A percentile compares a stretch with the other conserved stretches of the same genome.
Evolutionary conservation across 164 flowering plant species (phyloP).

Genomic region (Pachysandra terminalis): DNA sequence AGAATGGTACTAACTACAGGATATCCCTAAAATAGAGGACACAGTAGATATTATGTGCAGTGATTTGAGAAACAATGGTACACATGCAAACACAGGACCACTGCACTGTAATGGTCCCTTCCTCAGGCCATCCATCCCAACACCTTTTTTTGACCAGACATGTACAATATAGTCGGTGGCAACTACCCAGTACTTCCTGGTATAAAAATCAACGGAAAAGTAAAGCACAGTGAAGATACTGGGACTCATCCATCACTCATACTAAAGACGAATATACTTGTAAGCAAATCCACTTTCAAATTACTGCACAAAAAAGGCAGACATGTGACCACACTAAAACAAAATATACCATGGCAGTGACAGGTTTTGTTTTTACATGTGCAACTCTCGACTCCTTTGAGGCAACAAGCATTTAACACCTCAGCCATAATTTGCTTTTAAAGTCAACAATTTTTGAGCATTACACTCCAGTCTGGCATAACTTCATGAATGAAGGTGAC

Average conservation of each 20-base stretch:
- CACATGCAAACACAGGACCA: background rate
- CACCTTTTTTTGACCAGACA: background rate
- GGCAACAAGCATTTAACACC: background rate
- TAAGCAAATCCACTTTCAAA: too few relatives aligned
- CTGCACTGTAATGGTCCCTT: background rate
- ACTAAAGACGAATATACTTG: too few relatives aligned
- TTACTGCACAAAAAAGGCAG: too few relatives aligned
- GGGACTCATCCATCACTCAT: too few relatives aligned
- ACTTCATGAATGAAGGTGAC: background rate
- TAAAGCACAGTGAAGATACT: too few relatives aligned
- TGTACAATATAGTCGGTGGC: background rate
- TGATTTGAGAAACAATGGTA: background rate
- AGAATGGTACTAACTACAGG: background rate
- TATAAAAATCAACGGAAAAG: too few relatives aligned
- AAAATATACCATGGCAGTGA: too few relatives aligned
- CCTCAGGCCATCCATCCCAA: background rate
- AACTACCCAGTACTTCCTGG: background rate
- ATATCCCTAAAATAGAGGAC: background rate
- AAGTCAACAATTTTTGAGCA: background rate
- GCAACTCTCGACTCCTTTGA: too few relatives aligned
- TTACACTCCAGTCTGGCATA: background rate
- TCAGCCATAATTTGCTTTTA: background rate
- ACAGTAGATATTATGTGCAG: background rate
- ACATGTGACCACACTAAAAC: too few relatives aligned
- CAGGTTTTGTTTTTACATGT: too few relatives aligned